Base-by-base conservation (phyloP, 75 land plant genomes). In the Pinus albicaulis region DNA sequence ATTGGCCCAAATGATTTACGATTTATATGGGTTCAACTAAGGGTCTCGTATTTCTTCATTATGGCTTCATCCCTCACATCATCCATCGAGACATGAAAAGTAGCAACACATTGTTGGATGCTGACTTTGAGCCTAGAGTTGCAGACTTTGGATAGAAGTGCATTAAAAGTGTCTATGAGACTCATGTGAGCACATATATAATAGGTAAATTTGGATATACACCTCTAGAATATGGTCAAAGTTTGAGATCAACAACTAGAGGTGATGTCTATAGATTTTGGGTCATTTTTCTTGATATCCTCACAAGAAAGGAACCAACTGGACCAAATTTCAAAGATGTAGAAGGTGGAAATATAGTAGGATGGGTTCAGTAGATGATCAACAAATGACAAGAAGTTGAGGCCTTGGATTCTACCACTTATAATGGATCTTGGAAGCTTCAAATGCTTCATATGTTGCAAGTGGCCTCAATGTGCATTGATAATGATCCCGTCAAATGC, bases 281-380 rank as follows among this genome's bases (percentile, higher is more conserved):
- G 3, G 80, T 85, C 12, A 85, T 85, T 26, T 59, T 85, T 48
- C 77, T 81, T 13, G 86, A 85, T 74, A 65, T 85, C 1, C 48
- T 85, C 56, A 85, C 83, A n/a, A 83, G 86, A 12, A 81, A 85
- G 84, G 86, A 85, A 69, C 86, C 86, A 23, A 85, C 84, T 36
- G 84, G 86, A 24, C 17, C 74, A 24, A 80, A 77, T 56, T 85
- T 78, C 63, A 76, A 85, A 59, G 80, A 81, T 31, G 31, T 73
- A 17, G 83, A 85, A 59, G 79, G 73, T 15, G 86, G 80, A 4
- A 81, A 85, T 48, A 16, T 85, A 28, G 80, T 85, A 34, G 86
- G 83, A 23, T 85, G 86, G 76, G 83, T 78, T n/a, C 44, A 84
- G n/a, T 64, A 76, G 68, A 85, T 81, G 84, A 77, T 85, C 16